Evolutionary conservation across 805 yeast genomes (phyloP), one percentile per base, ranked within the genome.

Genomic region (Candida peoriensis): DNA sequence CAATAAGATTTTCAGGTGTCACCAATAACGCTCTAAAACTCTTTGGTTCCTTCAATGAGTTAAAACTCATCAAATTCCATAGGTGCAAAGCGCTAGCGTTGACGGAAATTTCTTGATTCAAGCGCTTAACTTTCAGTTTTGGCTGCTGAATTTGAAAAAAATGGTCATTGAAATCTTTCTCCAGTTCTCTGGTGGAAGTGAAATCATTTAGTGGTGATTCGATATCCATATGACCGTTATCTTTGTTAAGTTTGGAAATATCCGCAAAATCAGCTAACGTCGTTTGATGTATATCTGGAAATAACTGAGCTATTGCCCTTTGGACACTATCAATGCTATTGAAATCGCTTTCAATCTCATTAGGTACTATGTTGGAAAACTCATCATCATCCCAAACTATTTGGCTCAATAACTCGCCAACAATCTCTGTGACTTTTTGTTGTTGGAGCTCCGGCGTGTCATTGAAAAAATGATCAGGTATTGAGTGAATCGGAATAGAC

Each of bases 51-150:
- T 55, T 52, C 7, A 70, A 46, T 0, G 90, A 85, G 28, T 70
- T 68, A 32, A 82, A 64, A 38, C 74, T 72, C 46, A 83, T 50
- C 28, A 67, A 58, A 46, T 64, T 76, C 88, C 81, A 80, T 47
- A 70, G 72, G 39, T 58, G 55, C 13, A 70, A 54, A 31, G 73
- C 76, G 21, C 67, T 61, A 46, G 68, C 67, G 51, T 68, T 76
- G 27, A 71, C 63, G 22, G 63, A 70, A 38, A 65, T 59, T 20
- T 53, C 62, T 32, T 67, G 62, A 30, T 66, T 61, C 33, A 58
- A 35, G 15, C 70, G 43, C 37, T 52, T 59, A 4, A 64, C 57
- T 26, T 52, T 62, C 13, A 66, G 32, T 15, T 46, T 43, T 1
- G 74, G 65, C 4, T 61, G 48, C 3, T 61, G 57, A 8, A 66